These are phyloP conservation scores for Chlamydomonas sp. DNA, from an alignment of 139 green algal genomes.

Conservation along the genomic window DNA sequence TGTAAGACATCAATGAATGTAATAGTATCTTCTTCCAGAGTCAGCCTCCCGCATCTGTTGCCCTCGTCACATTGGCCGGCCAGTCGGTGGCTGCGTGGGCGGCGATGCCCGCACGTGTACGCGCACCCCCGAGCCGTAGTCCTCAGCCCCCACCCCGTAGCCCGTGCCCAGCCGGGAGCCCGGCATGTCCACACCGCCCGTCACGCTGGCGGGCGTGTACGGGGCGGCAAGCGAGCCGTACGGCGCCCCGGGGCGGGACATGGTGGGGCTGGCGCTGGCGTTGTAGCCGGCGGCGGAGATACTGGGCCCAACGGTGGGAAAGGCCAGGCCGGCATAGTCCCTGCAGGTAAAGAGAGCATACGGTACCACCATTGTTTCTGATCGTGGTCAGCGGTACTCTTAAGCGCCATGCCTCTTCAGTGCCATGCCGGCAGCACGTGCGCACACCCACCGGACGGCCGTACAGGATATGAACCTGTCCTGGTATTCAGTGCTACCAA, in stretches of 20 bases:
- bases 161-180: no score
- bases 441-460: no score
- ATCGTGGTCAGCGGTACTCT: no score
- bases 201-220: not conserved
- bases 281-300: not conserved
- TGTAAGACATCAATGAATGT: no score
- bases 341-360: not conserved
- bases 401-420: no score
- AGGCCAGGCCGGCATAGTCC: conserved; percentile 14
- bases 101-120: conserved; percentile 20
- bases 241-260: not conserved
- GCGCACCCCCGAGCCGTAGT: not conserved
- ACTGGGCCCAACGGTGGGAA: not conserved
- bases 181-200: no score
- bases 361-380: no score
- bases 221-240: not conserved
- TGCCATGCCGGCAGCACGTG: no score
- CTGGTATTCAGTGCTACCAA: no score
- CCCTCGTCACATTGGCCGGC: not conserved
- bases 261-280: not conserved
- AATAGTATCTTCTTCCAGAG: no score
- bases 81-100: not conserved
- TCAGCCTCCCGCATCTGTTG: no score
- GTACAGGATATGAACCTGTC: no score
- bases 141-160: not conserved